phyloP scores from a whole-genome alignment of 2,329 filamentous ascomycete genomes.

The Helotiales sp. region DNA sequence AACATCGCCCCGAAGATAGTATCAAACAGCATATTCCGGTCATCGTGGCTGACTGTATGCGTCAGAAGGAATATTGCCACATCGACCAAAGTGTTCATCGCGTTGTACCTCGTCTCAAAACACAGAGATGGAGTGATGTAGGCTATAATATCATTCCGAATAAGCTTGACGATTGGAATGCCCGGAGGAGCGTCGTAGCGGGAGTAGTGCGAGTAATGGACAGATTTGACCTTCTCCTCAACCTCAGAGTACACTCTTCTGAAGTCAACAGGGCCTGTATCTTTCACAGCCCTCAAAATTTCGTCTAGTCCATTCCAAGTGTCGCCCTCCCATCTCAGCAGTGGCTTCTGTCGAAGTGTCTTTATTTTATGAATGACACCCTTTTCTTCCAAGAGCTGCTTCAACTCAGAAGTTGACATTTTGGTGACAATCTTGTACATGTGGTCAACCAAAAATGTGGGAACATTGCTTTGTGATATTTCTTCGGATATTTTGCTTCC shows the following conservation, averaged over 20 bases:
- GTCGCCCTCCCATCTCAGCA: not conserved
- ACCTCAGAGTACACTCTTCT: not conserved
- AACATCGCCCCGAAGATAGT: not conserved
- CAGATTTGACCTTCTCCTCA: not conserved
- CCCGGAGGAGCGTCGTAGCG: too few species aligned
- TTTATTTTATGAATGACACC: conserved; percentile 15
- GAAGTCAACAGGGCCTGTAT: conserved; percentile 11
- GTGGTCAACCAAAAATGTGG: not conserved
- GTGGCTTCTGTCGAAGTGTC: conserved; percentile 4
- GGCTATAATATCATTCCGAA: conserved; percentile 10
- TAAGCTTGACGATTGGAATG: conserved; percentile 5
- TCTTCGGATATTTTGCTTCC: not conserved
- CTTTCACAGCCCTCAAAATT: conserved; percentile 13
- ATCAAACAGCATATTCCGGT: not conserved
- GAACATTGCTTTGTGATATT: conserved; percentile 4
- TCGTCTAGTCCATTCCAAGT: conserved; percentile 14
- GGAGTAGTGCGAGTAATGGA: not conserved
- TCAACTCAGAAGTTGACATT: conserved; percentile 5
- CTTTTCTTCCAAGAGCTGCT: conserved; percentile 8
- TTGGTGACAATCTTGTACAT: conserved; percentile 8
- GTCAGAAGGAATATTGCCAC: conserved; percentile 8
- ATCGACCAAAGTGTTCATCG: conserved; percentile 15
- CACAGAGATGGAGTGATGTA: conserved; percentile 7
- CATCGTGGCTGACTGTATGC: not conserved
- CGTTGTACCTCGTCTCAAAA: conserved; percentile 20